Base-by-base conservation (phyloP, 345 rosid species). In the Cochlearia excelsa region DNA sequence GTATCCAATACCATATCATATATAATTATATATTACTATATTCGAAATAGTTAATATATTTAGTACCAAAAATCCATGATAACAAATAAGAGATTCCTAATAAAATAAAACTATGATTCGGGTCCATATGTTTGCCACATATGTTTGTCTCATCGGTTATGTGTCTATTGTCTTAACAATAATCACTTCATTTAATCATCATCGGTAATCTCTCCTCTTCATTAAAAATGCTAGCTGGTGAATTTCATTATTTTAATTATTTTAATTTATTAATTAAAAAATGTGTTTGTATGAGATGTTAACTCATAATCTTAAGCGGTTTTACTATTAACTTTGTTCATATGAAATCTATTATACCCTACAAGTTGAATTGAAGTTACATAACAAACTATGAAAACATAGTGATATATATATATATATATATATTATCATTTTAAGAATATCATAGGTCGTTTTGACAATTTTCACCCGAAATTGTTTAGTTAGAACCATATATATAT, bases 41-140 rank as follows among this genome's bases (percentile, higher is more conserved):
- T 59, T 62, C 49, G 35, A 68, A 39, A 42, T 50, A 16, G 23
- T 30, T 51, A 30, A 37, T 51, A 34, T 43, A 43, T 38, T 37
- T 70, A 45, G 65, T 70, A 63, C 23, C 53, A 54, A 43, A 61
- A 53, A 35, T 38, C 65, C 65, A 57, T 45, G 45, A 50, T 44
- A 57, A 57, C 40, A 43, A 74, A 26, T 57, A 44, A 52, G 44
- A 64, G 55, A 51, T 29, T 51, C 69, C 63, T 56, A 29, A 39
- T 49, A 45, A 50, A 34, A 27, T 51, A 30, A 57, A 44, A 63
- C 50, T 51, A 1, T 1, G 11, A 64, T 37, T 49, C 2, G 69
- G 91, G 84, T 69, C 84, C 81, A 78, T 37, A 47, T 84, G 89
- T 80, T 71, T 57, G 77, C 92, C 91, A 84, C 78, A 57, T 28